Conservation (phyloP, 129 eudicot species). For the Chrysanthemum seticuspe region DNA sequence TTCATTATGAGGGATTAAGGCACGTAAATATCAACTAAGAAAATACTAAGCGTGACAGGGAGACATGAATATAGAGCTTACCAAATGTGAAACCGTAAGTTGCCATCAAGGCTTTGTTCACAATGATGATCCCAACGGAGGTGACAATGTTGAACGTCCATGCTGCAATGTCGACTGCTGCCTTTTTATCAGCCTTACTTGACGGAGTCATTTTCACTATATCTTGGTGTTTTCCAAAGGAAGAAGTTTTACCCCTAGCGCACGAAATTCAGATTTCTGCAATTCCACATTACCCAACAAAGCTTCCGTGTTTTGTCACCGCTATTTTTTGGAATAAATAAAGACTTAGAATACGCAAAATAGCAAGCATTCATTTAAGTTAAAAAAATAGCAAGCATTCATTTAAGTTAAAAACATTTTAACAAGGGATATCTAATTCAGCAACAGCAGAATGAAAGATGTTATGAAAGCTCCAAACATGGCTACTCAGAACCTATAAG, state of each 20-base stretch:
- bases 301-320: constrained; percentile 32
- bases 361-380: constrained; percentile 14
- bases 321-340: constrained; percentile 22
- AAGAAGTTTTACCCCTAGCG: constrained; percentile 48
- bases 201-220: constrained; percentile 63
- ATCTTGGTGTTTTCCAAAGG: constrained; percentile 14
- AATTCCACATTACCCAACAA: constrained; percentile 41
- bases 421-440: no score
- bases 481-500: no score
- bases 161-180: constrained; percentile 50
- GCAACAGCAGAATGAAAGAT: no score
- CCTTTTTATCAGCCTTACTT: constrained; percentile 86
- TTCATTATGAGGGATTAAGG: constrained; percentile 4
- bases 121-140: constrained; percentile 60
- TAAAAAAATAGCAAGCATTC: constrained; percentile 15
- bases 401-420: no score
- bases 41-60: not conserved
- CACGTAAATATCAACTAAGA: not conserved
- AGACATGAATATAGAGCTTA: constrained; percentile 26
- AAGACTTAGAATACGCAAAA: constrained; percentile 15
- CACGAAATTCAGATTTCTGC: constrained; percentile 23
- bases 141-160: constrained; percentile 51
- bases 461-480: no score
- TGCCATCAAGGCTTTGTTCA: constrained; percentile 81
- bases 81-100: constrained; percentile 82